Conservation (phyloP, 2,329 filamentous ascomycete species). For the Sordariomycetes sp. region DNA sequence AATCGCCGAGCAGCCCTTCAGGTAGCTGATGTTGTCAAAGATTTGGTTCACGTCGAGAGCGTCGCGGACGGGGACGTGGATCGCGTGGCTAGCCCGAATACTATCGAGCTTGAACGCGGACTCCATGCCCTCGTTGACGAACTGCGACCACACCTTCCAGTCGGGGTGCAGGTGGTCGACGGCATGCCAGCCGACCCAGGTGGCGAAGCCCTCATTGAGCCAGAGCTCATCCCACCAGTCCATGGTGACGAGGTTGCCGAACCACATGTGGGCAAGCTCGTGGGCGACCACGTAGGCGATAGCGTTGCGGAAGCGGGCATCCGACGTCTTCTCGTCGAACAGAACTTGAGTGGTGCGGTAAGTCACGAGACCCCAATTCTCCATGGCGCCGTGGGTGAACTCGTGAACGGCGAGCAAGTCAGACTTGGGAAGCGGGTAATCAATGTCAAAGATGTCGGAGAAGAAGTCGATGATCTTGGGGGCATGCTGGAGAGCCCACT, state of each 20-base stretch:
- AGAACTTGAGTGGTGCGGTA: slow-evolving; percentile 91
- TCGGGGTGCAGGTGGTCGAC: slow-evolving; percentile 87
- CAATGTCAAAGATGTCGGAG: slow-evolving; percentile 85
- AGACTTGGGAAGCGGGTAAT: slow-evolving; percentile 86
- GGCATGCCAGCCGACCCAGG: slow-evolving; percentile 94
- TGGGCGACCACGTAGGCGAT: slow-evolving; percentile 98
- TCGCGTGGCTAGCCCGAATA: slow-evolving; percentile 84
- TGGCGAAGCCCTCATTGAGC: slow-evolving; percentile 94
- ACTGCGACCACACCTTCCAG: slow-evolving; percentile 96
- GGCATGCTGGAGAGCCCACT: slow-evolving; percentile 79
- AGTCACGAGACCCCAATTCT: slow-evolving; percentile 94
- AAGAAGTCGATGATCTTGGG: slow-evolving; percentile 93
- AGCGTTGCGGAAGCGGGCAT: slow-evolving; percentile 80
- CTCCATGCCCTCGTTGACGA: slow-evolving; percentile 90
- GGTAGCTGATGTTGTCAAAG: slow-evolving; percentile 91
- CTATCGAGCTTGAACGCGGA: slow-evolving; percentile 82
- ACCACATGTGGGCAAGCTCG: slow-evolving; percentile 94
- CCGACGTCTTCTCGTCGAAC: slow-evolving; percentile 88
- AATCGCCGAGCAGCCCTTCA: slow-evolving; percentile 92
- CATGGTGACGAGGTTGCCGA: slow-evolving; percentile 91
- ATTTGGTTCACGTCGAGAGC: slow-evolving; percentile 96
- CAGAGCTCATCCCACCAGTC: slow-evolving; percentile 93
- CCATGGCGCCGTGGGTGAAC: slow-evolving; percentile 81
- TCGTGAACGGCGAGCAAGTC: slow-evolving; percentile 87
- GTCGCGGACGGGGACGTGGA: slow-evolving; percentile 88